Percentiles rank a stretch among this genome's conserved stretches.
Conservation (phyloP, 2,329 filamentous ascomycete genomes). For the Macrophomina tecta region DNA sequence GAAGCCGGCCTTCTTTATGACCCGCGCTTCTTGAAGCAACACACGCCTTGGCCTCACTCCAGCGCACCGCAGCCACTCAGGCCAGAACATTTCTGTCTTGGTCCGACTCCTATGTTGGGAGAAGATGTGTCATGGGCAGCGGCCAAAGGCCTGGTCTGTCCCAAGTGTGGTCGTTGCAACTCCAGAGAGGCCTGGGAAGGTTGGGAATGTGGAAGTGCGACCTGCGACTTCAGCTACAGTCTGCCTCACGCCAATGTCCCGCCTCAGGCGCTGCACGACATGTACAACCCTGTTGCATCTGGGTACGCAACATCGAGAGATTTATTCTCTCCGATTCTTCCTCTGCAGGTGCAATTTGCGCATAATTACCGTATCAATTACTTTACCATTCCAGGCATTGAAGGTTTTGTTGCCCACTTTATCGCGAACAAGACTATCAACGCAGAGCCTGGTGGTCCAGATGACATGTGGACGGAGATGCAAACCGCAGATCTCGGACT, state of each 20-base stretch:
- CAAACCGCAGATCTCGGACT: conserved; percentile 49
- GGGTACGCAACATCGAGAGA: conserved; percentile 42
- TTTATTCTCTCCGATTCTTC: conserved; percentile 40
- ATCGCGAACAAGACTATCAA: conserved; percentile 62
- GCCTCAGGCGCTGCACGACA: conserved; percentile 39
- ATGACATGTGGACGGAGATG: conserved; percentile 64
- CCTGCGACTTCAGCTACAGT: conserved; percentile 56
- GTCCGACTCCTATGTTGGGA: conserved; percentile 42
- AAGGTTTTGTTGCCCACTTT: conserved; percentile 60
- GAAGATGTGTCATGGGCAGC: conserved; percentile 59
- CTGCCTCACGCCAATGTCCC: conserved; percentile 41
- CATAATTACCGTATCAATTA: conserved; percentile 51
- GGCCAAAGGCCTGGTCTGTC: conserved; percentile 71
- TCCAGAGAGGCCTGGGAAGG: conserved; percentile 65
- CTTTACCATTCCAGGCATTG: conserved; percentile 56
- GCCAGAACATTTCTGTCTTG: conserved; percentile 48
- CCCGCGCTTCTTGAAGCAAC: conserved; percentile 62
- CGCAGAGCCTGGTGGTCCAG: conserved; percentile 58
- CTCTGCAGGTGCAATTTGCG: conserved; percentile 40
- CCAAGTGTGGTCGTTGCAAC: conserved; percentile 66
- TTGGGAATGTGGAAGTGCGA: conserved; percentile 64
- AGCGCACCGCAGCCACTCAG: conserved; percentile 48
- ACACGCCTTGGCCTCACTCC: conserved; percentile 52
- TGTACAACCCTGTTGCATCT: conserved; percentile 43
- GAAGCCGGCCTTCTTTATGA: conserved; percentile 57